Conservation (phyloP, 177 flowering plant species). For the Vitis hybrid region DNA sequence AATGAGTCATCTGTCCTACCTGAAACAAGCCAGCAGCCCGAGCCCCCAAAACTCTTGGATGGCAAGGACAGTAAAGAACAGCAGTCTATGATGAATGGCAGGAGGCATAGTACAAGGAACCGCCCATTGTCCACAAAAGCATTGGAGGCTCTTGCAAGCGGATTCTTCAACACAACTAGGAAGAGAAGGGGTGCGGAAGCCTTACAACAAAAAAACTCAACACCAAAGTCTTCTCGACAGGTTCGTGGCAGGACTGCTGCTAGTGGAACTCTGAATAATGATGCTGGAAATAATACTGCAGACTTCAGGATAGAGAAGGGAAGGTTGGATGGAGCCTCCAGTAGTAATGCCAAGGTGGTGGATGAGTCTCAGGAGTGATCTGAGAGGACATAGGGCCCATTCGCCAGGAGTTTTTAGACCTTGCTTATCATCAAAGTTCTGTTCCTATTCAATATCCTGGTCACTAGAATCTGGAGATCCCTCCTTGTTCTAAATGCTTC, state of each 20-base stretch:
- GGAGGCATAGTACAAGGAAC: conserved; percentile 43
- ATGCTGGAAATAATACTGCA: neutral
- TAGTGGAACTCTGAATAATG: neutral
- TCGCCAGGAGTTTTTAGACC: too few relatives aligned
- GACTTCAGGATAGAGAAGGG: conserved; percentile 1
- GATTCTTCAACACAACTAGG: conserved; percentile 9
- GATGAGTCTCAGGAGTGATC: neutral
- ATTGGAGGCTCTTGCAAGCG: conserved; percentile 34
- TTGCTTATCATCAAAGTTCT: too few relatives aligned
- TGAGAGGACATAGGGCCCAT: neutral
- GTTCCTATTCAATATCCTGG: too few relatives aligned
- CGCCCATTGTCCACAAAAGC: conserved; percentile 39
- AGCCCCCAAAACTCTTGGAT: conserved; percentile 1
- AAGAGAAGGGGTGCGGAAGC: conserved; percentile 13
- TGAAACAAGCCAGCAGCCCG: conserved; percentile 15
- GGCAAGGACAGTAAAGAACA: neutral
- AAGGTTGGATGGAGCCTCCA: neutral
- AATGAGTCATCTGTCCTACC: conserved; percentile 2
- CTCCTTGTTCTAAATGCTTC: too few relatives aligned
- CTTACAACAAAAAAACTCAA: too few relatives aligned
- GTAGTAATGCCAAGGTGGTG: neutral
- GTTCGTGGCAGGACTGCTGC: conserved; percentile 3
- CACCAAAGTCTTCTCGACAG: conserved; percentile 6
- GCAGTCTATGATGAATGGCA: conserved; percentile 8
- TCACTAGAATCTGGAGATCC: too few relatives aligned